phyloP scores from a whole-genome alignment of 2,329 filamentous ascomycete species.

The Colletotrichum sublineola region DNA sequence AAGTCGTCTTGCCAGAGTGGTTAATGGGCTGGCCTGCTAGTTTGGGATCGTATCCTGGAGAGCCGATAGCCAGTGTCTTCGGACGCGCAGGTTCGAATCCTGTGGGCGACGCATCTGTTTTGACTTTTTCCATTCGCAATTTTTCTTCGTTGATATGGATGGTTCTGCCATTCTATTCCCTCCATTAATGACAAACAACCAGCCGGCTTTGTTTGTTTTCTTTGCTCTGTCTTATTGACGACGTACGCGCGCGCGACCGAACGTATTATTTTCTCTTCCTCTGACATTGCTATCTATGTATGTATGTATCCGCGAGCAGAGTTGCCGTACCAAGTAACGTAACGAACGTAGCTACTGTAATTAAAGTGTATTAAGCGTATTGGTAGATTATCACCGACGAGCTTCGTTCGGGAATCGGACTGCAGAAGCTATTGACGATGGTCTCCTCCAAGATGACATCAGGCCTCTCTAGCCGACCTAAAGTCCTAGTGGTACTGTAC shows the following conservation, averaged over 20 bases:
- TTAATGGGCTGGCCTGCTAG: conserved; percentile 42
- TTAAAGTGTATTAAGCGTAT: conserved; percentile 62
- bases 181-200: too few species aligned
- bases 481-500: conserved; percentile 62
- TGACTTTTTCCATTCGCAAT: too few species aligned
- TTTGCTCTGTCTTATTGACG: too few species aligned
- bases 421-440: conserved; percentile 69
- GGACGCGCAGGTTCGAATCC: conserved; percentile 43
- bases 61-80: conserved; percentile 40
- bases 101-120: conserved; percentile 32
- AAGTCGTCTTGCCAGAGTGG: conserved; percentile 41
- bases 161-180: too few species aligned
- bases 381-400: conserved; percentile 64
- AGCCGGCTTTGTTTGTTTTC: too few species aligned
- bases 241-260: too few species aligned
- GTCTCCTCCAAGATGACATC: conserved; percentile 68
- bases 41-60: conserved; percentile 3
- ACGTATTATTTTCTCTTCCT: too few species aligned
- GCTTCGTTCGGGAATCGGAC: conserved; percentile 64
- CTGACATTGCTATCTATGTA: too few species aligned
- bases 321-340: conserved; percentile 61
- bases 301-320: conserved; percentile 59
- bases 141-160: too few species aligned
- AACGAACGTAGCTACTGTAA: conserved; percentile 66
- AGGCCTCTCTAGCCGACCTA: conserved; percentile 66